phyloP scores from a whole-genome alignment of 768 basidiomycete genomes.

The Asterophora parasitica region DNA sequence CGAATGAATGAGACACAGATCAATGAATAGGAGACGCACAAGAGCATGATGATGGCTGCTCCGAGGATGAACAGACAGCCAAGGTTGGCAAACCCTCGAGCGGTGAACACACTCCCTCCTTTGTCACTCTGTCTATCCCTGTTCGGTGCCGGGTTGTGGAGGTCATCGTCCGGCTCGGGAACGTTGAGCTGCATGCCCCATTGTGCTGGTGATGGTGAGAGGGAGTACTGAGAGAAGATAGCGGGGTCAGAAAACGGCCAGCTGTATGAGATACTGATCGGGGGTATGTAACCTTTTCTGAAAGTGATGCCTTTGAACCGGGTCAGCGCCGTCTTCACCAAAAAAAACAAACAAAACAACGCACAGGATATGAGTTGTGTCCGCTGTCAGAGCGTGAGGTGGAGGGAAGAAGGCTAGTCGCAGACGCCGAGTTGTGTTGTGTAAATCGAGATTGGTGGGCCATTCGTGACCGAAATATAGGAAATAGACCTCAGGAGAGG shows the following conservation, averaged over 20 bases:
- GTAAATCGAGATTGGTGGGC: slow-evolving; percentile 15
- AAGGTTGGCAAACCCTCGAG: slow-evolving; percentile 60
- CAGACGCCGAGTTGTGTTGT: slow-evolving; percentile 16
- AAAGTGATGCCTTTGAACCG: slow-evolving; percentile 22
- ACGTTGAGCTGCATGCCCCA: slow-evolving; percentile 38
- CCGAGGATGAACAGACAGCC: slow-evolving; percentile 61
- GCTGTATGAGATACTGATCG: neutral
- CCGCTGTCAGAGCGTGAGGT: slow-evolving; percentile 1
- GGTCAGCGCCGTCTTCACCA: neutral
- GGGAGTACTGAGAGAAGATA: slow-evolving; percentile 28
- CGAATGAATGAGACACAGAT: neutral
- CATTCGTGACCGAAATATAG: slow-evolving; percentile 9
- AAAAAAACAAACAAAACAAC: neutral
- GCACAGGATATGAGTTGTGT: slow-evolving; percentile 14
- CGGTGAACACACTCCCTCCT: slow-evolving; percentile 56
- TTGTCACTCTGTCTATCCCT: slow-evolving; percentile 49
- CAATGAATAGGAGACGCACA: slow-evolving; percentile 37
- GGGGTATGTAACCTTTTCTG: slow-evolving; percentile 27
- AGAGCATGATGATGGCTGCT: slow-evolving; percentile 42
- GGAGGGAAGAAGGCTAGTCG: slow-evolving; percentile 16
- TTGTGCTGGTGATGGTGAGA: slow-evolving; percentile 43
- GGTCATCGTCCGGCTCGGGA: slow-evolving; percentile 57
- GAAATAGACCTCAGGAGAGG: slow-evolving; percentile 5
- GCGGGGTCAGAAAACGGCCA: neutral
- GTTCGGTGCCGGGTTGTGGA: slow-evolving; percentile 60